These are phyloP conservation scores for Geranium incanum DNA, from an alignment of 441 rosid genomes.

Conservation along the genomic window DNA sequence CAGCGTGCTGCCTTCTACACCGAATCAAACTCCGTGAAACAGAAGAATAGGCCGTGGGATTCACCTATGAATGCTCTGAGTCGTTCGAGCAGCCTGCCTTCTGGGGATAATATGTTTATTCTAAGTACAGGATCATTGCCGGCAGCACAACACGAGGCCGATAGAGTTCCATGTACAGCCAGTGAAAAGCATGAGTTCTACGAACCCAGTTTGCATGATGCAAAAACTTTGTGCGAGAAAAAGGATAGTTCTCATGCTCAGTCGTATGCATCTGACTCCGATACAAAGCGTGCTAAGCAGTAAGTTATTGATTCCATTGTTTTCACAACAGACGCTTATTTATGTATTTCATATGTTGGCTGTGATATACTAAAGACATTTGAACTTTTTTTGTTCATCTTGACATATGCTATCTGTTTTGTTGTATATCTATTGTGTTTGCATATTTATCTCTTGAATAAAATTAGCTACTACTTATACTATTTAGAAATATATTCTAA, in stretches of 20 bases:
- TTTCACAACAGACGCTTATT: neutral
- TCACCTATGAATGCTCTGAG: slow-evolving; percentile 34
- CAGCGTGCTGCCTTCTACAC: slow-evolving; percentile 36
- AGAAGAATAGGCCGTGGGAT: slow-evolving; percentile 54
- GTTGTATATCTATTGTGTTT: neutral
- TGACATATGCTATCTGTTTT: neutral
- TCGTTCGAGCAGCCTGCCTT: slow-evolving; percentile 45
- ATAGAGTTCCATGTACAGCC: slow-evolving; percentile 32
- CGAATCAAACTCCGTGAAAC: slow-evolving; percentile 47
- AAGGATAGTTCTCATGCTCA: slow-evolving; percentile 46
- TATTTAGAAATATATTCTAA: neutral
- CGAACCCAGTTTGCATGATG: slow-evolving; percentile 45
- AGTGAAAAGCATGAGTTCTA: slow-evolving; percentile 52
- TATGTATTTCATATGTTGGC: neutral
- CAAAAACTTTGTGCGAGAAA: slow-evolving; percentile 49
- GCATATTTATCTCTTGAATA: slow-evolving; percentile 1
- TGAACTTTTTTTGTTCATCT: neutral
- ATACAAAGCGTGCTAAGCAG: slow-evolving; percentile 98
- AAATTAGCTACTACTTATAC: neutral
- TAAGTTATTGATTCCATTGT: slow-evolving; percentile 36
- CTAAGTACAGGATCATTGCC: slow-evolving; percentile 48
- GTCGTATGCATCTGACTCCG: slow-evolving; percentile 58
- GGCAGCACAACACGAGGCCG: slow-evolving; percentile 43
- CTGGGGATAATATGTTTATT: slow-evolving; percentile 42
- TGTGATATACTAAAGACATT: neutral